A percentile compares a stretch with the other conserved stretches of the same genome.
These are phyloP conservation scores for Astragalus glycyphyllos DNA, from an alignment of 306 rosid genomes.

Conservation along the genomic window DNA sequence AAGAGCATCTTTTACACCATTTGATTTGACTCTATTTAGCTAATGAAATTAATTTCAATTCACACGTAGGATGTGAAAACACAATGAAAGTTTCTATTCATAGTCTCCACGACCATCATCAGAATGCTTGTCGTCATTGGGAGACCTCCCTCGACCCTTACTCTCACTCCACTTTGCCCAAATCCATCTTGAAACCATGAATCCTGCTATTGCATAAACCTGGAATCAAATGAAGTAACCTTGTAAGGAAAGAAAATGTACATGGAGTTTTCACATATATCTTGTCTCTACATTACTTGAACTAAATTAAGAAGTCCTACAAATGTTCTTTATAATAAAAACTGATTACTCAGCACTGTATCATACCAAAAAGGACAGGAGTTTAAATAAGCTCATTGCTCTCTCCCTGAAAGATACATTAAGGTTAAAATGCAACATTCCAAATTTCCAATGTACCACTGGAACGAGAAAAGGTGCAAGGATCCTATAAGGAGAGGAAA, in stretches of 20 bases:
- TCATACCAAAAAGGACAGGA: background rate
- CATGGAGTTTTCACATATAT: background rate
- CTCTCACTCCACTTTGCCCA: slow-evolving; percentile 94
- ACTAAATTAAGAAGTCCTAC: too few relatives aligned
- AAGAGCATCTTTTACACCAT: slow-evolving; percentile 20
- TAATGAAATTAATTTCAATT: too few relatives aligned
- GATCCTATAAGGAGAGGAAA: too few relatives aligned
- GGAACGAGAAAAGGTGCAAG: slow-evolving; percentile 33
- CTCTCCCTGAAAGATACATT: background rate
- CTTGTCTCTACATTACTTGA: background rate
- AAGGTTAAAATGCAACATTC: background rate
- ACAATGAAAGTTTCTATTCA: slow-evolving; percentile 43
- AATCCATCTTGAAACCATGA: slow-evolving; percentile 69
- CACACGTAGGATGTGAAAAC: background rate
- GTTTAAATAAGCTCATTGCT: background rate
- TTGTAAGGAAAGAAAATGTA: background rate
- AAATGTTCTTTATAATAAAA: background rate
- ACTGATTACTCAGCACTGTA: background rate
- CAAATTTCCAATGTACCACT: background rate
- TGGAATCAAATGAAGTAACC: slow-evolving; percentile 40
- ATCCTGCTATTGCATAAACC: slow-evolving; percentile 81
- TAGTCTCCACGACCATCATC: slow-evolving; percentile 38
- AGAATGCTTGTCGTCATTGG: slow-evolving; percentile 51
- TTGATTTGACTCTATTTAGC: background rate
- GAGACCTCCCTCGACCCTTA: slow-evolving; percentile 53